Conservation (phyloP, 257 asterid genomes). For the Scutellaria minor region DNA sequence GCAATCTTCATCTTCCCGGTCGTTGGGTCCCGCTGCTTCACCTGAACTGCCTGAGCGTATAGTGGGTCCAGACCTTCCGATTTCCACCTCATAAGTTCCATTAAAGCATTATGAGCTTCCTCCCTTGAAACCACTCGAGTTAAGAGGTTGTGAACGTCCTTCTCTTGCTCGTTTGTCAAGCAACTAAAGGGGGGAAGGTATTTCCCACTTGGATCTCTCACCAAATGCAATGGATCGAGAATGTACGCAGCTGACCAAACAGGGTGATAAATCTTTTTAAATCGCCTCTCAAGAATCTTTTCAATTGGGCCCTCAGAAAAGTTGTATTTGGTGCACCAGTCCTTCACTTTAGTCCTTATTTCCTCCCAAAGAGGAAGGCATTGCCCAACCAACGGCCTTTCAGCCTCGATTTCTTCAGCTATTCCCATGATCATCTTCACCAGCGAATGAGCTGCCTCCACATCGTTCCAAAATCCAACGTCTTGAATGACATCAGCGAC, state of each 20-base stretch:
- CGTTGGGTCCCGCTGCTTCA: constrained; percentile 68
- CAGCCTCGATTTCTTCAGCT: constrained; percentile 73
- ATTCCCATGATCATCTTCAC: constrained; percentile 61
- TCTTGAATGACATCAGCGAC: constrained; percentile 60
- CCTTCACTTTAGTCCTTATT: constrained; percentile 57
- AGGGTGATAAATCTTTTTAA: constrained; percentile 72
- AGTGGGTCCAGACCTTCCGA: constrained; percentile 85
- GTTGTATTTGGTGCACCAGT: constrained; percentile 70
- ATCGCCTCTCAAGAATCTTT: constrained; percentile 60
- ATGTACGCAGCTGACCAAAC: constrained; percentile 91
- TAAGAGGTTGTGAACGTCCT: constrained; percentile 73
- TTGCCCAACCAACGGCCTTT: constrained; percentile 77
- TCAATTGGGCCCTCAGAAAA: constrained; percentile 58
- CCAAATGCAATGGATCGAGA: constrained; percentile 75
- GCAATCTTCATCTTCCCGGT: constrained; percentile 85
- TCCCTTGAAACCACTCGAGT: constrained; percentile 68
- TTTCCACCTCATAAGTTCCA: constrained; percentile 94
- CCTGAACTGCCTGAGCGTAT: constrained; percentile 90
- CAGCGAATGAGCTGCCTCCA: constrained; percentile 72
- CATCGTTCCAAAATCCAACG: constrained; percentile 70
- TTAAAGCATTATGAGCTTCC: constrained; percentile 69
- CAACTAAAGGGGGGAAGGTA: constrained; percentile 86
- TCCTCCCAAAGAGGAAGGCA: constrained; percentile 92
- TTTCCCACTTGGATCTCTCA: constrained; percentile 73
- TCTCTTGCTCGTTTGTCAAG: constrained; percentile 77